Evolutionary conservation across 75 land plant species (phyloP).

Genomic region (Selaginella tamariscina): DNA sequence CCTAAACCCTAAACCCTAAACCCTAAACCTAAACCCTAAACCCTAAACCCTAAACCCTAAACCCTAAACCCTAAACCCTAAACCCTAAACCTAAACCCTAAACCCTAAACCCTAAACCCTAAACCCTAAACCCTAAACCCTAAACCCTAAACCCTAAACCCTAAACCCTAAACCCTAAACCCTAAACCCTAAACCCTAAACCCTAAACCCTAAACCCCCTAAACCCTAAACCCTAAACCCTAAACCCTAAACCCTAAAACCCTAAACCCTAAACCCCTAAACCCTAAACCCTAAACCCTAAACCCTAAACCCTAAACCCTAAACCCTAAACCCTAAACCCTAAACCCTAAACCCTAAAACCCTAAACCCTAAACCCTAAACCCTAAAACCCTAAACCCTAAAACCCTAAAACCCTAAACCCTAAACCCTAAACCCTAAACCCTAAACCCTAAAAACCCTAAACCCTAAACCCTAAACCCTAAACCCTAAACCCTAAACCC

Average conservation of each 20-base stretch:
- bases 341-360: constrained; percentile 17
- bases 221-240: constrained; percentile 24
- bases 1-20: constrained; percentile 29
- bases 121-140: constrained; percentile 22
- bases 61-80: constrained; percentile 22
- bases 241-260: constrained; percentile 26
- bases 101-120: constrained; percentile 22
- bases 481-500: constrained; percentile 3
- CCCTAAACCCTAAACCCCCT: constrained; percentile 23
- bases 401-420: constrained; percentile 14
- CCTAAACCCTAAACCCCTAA: constrained; percentile 27
- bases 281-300: constrained; percentile 24
- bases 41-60: constrained; percentile 21
- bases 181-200: constrained; percentile 15
- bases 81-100: constrained; percentile 21
- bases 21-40: constrained; percentile 23
- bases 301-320: constrained; percentile 16
- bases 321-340: constrained; percentile 15
- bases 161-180: constrained; percentile 18
- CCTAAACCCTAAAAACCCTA: constrained; percentile 11
- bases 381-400: constrained; percentile 18
- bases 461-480: constrained; percentile 6
- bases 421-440: constrained; percentile 10
- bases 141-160: constrained; percentile 21
- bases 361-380: constrained; percentile 9